phyloP scores from a whole-genome alignment of 176 grass and related monocot species.

The Miscanthus lutarioriparius region DNA sequence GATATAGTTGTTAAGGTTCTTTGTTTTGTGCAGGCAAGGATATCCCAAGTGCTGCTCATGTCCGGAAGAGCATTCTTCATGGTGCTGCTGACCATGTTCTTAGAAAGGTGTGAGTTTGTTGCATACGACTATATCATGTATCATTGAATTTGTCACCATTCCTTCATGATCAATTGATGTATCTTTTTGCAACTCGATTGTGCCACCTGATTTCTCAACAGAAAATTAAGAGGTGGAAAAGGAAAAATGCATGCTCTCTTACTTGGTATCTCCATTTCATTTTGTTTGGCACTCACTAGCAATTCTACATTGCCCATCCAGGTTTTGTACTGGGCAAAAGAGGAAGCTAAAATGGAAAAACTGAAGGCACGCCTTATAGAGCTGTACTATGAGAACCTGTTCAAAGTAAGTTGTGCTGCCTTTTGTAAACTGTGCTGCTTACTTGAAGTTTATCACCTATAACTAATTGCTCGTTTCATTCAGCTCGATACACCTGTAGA shows the following conservation, averaged over 20 bases:
- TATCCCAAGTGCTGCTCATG: conserved; percentile 48
- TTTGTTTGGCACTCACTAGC: not conserved
- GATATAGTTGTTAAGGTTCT: conserved; percentile 15
- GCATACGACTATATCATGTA: not conserved
- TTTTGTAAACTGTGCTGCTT: not conserved
- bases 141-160: not conserved
- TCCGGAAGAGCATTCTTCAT: conserved; percentile 73
- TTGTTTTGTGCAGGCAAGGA: conserved; percentile 64
- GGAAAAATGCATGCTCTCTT: not conserved
- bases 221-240: not conserved
- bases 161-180: not conserved
- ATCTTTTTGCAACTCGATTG: not conserved
- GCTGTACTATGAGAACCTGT: conserved; percentile 83
- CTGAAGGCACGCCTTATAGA: conserved; percentile 77
- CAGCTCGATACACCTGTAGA: conserved; percentile 78
- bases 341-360: conserved; percentile 77
- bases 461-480: not conserved
- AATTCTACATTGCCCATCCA: conserved; percentile 35
- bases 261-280: not conserved
- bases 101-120: conserved; percentile 65
- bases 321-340: conserved; percentile 84
- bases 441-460: not conserved
- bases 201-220: not conserved
- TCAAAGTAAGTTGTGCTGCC: conserved; percentile 52
- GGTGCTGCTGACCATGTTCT: conserved; percentile 86